Evolutionary conservation across 2,329 filamentous ascomycete genomes (phyloP), one percentile per base, ranked within the genome.

Genomic region (Sclerotinia nivalis): DNA sequence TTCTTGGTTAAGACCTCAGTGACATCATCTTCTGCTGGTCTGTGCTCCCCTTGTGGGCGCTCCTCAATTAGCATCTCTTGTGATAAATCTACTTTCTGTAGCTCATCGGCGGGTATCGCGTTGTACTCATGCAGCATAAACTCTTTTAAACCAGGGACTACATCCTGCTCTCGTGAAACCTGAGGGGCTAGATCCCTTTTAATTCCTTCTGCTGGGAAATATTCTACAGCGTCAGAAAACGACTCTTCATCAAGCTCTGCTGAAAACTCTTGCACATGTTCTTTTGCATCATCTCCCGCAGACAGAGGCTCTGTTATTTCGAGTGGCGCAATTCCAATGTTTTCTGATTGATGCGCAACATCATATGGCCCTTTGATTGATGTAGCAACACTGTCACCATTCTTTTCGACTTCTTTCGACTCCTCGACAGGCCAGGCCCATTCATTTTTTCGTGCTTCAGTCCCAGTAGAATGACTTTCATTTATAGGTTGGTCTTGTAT

Each of bases 21-120:
- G 70, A 69, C 71, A 64, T 74, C 70, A 47, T 74, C 68, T 40
- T 65, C 73, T 55, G 52, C 69, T 52, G 72, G 69, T 37, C 52
- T 65, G 34, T 50, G 34, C 45, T 55, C 59, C 50, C 64, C 71
- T 34, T 34, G 40, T 60, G 49, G 31, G n/a, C 34, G 59, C 20
- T 58, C 66, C 43, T 71, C 68, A 47, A 68, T 58, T 18, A 59
- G 54, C 49, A 58, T 52, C 56, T 45, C 43, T 28, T 18, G 40
- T 45, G 25, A 22, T 22, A 59, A 22, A 28, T 69, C 52, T n/a
- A 22, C 28, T 40, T 31, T 56, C 34, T 45, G 43, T 37, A 47
- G 20, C 47, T 72, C 65, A 15, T 64, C 55, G 45, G 40, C 43
- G 40, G 58, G 58, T 25, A 37, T 50, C 18, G 55, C 56, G 34